Evolutionary conservation across 1,284 basidiomycete genomes (phyloP), one percentile per base, ranked within the genome.

Genomic region (Mycocalia duriaeana): DNA sequence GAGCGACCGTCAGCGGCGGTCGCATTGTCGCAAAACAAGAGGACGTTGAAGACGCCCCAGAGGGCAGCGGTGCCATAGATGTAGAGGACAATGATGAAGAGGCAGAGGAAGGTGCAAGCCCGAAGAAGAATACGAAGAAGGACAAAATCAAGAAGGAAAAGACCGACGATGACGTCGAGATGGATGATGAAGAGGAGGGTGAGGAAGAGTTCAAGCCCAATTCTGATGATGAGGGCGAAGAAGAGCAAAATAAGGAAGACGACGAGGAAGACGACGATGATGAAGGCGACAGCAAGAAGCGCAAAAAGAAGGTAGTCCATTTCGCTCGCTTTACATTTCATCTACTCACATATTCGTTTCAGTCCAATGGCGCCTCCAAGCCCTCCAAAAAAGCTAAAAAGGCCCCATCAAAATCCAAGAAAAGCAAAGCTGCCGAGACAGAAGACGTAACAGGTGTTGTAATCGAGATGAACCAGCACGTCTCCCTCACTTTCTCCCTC

Each of bases 401-500:
- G 16, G n/a, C n/a, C n/a, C n/a, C n/a, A n/a, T 68, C 77, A 4
- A 55, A 55, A 2, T 31, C 50, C 9, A 31, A 37, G 13, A 53
- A 54, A 24, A 58, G 69, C 26, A 82, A 81, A 16, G 16, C 11
- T 11, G 67, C 11, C 25, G 76, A 80, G 28, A 67, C 76, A 3
- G 75, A 73, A 6, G 76, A 76, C 18, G 58, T 61, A 1, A 62
- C 66, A 6, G 77, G 73, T 42, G 87, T 95, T 46, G 68, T 72
- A 53, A 91, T 97, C 62, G 83, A 90, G 67, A 86, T 95, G 76
- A 91, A 92, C 63, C 86, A 90, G 67, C 85, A 91, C 56, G 95
- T 99, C 55, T 85, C 85, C 35, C 76, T 99, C 47, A 98, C 94
- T 2, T 99, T 99, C 73, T 93, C 90, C 28, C 77, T 98, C 61